Base-by-base conservation (phyloP, 768 basidiomycete genomes). In the Suillus alpinus region DNA sequence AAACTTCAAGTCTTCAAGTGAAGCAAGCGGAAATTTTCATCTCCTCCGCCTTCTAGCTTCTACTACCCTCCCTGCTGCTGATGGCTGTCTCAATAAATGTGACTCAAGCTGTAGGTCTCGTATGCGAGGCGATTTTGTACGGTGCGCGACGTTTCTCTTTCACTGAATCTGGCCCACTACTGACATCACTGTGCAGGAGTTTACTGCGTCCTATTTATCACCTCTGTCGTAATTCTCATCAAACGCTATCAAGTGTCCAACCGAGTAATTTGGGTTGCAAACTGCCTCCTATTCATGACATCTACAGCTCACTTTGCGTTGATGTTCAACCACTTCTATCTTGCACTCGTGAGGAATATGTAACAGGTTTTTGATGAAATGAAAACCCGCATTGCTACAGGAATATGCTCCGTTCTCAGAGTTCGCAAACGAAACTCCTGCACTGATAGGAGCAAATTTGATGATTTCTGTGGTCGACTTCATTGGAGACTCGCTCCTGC, bases 401-500 rank as follows among this genome's bases (percentile, higher is more conserved):
- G 26, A 29, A 34, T 40, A 60, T 9, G 63, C 32, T 6, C 66
- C 66, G 6, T 68, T 69, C 2, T n/a, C 41, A 1, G 63, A 65
- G 1, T 69, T 57, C 41, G 62, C 62, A n/a, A 23, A 65, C 37
- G 69, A 73, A 64, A 73, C 65, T 5, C 29, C 31, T 0, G 41
- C 12, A 16, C 63, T 68, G 16, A 34, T 66, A 16, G 70, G 60
- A 13, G 70, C 68, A 12, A 71, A 72, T 62, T 41, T 70, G 12
- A 56, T 72, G 53, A 64, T 72, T 32, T 67, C 68, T 10, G n/a
- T 70, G 31, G 46, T 65, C 16, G 71, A 72, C 36, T 61, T 72
- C 40, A 26, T 67, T 14, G 69, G 69, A 3, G 61, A 69, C 62
- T 10, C 63, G 46, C 62, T 73, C 32, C 59, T 73, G n/a, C 59